Conservation (phyloP, 257 asterid species). For the Marsdenia floribunda region DNA sequence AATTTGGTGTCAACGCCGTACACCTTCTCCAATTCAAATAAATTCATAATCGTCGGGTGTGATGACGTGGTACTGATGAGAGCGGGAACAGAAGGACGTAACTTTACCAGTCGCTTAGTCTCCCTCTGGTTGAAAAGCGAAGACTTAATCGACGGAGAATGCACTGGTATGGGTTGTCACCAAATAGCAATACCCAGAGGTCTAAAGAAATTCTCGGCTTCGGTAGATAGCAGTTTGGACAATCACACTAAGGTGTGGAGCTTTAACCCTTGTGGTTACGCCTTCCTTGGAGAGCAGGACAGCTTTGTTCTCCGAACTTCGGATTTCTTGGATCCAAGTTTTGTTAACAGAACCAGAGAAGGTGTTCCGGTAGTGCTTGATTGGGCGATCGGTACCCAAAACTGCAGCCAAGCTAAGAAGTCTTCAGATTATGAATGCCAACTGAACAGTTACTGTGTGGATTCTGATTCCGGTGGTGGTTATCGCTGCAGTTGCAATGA, state of each 20-base stretch:
- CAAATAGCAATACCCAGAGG: conserved; percentile 51
- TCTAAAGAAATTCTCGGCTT: conserved; percentile 15
- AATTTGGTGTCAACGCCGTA: conserved; percentile 9
- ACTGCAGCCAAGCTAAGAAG: conserved; percentile 32
- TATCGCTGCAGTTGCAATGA: conserved; percentile 42
- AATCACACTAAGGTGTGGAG: conserved; percentile 15
- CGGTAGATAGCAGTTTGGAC: not conserved
- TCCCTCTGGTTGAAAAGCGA: conserved; percentile 26
- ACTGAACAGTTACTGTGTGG: conserved; percentile 35
- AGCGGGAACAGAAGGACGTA: conserved; percentile 16
- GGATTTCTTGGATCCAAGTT: conserved; percentile 29
- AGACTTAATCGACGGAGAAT: conserved; percentile 35
- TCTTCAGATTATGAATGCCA: conserved; percentile 27
- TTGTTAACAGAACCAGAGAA: conserved; percentile 20
- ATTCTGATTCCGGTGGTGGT: conserved; percentile 42
- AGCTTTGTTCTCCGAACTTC: conserved; percentile 22
- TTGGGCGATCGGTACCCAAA: conserved; percentile 53
- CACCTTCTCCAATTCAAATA: conserved; percentile 33
- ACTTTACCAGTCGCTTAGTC: conserved; percentile 33
- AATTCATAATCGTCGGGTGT: conserved; percentile 43
- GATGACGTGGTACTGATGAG: conserved; percentile 35
- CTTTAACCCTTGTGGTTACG: conserved; percentile 40
- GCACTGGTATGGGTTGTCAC: conserved; percentile 56
- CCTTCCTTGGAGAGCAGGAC: conserved; percentile 48
- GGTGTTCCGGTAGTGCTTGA: conserved; percentile 50